A percentile compares a stretch with the other conserved stretches of the same genome.
Evolutionary conservation across 192 early-diverging fungal species (phyloP).

Genomic region (Rhizophagus sp.): DNA sequence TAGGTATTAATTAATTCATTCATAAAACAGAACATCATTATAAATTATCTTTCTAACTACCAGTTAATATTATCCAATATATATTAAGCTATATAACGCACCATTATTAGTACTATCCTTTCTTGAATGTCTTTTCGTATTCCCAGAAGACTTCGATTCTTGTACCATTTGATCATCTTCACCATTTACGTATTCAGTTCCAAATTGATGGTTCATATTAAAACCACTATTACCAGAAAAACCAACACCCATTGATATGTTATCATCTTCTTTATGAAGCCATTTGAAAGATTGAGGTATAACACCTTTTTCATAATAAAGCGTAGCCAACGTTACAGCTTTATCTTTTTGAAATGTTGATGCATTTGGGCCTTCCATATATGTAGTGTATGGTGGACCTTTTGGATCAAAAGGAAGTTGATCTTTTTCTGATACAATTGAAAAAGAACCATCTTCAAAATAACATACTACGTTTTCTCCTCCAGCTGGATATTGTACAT

Average conservation of each 20-base stretch:
- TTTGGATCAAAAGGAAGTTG: conserved; percentile 26
- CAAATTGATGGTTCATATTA: background rate
- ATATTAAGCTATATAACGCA: background rate
- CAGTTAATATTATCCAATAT: background rate
- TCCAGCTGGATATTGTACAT: conserved; percentile 45
- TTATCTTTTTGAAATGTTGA: conserved; percentile 46
- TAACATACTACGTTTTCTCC: conserved; percentile 63
- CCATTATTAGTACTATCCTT: background rate
- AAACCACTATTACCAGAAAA: background rate
- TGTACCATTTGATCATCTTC: background rate
- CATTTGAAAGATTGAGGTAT: conserved; percentile 48
- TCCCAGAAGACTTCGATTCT: background rate
- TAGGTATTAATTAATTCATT: background rate
- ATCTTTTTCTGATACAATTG: conserved; percentile 29
- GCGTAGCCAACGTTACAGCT: conserved; percentile 50
- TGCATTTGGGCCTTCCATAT: conserved; percentile 46
- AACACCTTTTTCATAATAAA: conserved; percentile 47
- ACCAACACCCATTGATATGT: background rate
- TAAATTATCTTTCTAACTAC: background rate
- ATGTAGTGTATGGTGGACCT: conserved; percentile 38
- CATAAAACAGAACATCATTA: background rate
- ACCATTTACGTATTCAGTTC: background rate
- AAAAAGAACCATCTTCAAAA: conserved; percentile 62
- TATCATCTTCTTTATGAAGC: conserved; percentile 32
- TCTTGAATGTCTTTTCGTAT: background rate